Evolutionary conservation across 2,329 filamentous ascomycete genomes (phyloP), one percentile per base, ranked within the genome.

Genomic region (Achaetomium macrosporum): DNA sequence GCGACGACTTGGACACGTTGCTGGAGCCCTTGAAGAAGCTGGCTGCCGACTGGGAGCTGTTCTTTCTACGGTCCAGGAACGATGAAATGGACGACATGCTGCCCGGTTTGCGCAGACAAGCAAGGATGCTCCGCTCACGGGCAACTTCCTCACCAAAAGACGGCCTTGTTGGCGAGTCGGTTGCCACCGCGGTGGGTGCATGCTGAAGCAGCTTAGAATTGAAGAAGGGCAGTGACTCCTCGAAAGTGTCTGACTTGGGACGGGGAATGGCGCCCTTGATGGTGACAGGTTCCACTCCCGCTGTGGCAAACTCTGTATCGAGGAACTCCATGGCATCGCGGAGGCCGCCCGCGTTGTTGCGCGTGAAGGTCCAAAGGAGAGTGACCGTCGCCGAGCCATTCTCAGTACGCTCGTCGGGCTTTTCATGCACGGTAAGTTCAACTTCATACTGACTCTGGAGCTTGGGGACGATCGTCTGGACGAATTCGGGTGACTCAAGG

Each of bases 231-330:
- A 97, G 78, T 8, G 92, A 95, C 63, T 99, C 92, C 68, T 99
- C 93, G 60, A 99, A 99, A 0, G 93, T 96, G 69, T 99, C 93
- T 1, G 93, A 97, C 74, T 97, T 96, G 58, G 93, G 93, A n/a
- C 93, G 87, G 17, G 92, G 90, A 59, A 97, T 93, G n/a, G 90
- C 85, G 48, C 93, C 93, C 69, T 95, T 95, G 64, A 97, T 84
- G 40, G 90, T 85, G 53, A 81, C 88, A 10, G 85, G 81, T 63
- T 97, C 90, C n/a, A 96, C 82, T n/a, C 88, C 88, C 43, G 90
- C 87, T 42, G 88, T 86, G 29, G 95, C 88, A 56, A 97, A 82
- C 57, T 90, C 84, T 41, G 88, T 84, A 62, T 93, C 87, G 61
- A 99, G 76, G 68, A 95, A 96, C 63, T 99, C 93, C 63, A 97